Percentiles rank a stretch among this genome's conserved stretches.
phyloP scores from a whole-genome alignment of 176 grass and related monocot species.

The Chrysopogon serrulatus region DNA sequence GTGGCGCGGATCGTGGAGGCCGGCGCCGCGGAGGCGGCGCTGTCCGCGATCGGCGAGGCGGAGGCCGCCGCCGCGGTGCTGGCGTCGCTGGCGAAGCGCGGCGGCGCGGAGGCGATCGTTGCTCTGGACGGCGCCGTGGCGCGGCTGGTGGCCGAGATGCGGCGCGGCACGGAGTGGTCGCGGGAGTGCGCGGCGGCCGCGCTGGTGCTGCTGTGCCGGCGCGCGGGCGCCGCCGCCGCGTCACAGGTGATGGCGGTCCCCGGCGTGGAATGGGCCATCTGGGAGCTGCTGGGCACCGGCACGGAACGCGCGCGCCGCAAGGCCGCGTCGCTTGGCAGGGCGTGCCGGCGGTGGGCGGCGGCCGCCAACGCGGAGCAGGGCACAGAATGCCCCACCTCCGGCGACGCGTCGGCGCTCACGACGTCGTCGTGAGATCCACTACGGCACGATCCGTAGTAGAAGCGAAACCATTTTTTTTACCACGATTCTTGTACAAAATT shows the following conservation, averaged over 20 bases:
- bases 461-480: not conserved
- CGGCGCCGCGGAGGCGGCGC: conserved; percentile 44
- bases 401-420: not conserved
- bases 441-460: not conserved
- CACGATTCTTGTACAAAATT: conserved; percentile 42
- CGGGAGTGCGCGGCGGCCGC: conserved; percentile 72
- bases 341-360: conserved; percentile 64
- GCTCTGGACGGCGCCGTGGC: conserved; percentile 38
- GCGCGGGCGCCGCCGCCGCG: conserved; percentile 30
- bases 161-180: conserved; percentile 70
- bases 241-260: conserved; percentile 52
- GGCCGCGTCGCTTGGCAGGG: conserved; percentile 84
- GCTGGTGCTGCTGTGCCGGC: conserved; percentile 78
- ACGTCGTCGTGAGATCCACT: conserved; percentile 9
- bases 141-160: conserved; percentile 49
- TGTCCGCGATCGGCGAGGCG: conserved; percentile 32
- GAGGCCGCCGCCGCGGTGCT: conserved; percentile 59
- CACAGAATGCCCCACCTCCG: conserved; percentile 22
- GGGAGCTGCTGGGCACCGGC: conserved; percentile 86
- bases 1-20: conserved; percentile 48
- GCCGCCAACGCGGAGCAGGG: conserved; percentile 33
- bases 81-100: conserved; percentile 61
- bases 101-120: conserved; percentile 72
- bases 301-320: conserved; percentile 71
- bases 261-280: conserved; percentile 89